Evolutionary conservation across 345 rosid genomes (phyloP).

Genomic region (Euclidium syriacum): DNA sequence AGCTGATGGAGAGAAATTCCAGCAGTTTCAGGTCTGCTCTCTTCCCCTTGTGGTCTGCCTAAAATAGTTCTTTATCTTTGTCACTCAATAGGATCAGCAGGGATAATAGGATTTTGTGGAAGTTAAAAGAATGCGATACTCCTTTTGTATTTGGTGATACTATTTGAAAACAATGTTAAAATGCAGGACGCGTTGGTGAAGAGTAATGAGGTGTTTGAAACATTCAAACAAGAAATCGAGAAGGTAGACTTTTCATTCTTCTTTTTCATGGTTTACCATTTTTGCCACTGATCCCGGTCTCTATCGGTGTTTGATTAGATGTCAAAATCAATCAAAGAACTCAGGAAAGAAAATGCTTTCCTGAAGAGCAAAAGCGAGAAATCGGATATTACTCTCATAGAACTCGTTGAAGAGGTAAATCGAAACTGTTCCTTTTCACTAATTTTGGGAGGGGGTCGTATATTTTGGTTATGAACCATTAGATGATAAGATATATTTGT

Average conservation of each 20-base stretch:
- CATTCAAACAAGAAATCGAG: slow-evolving; percentile 92
- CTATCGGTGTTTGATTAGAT: slow-evolving; percentile 39
- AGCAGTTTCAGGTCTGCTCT: slow-evolving; percentile 75
- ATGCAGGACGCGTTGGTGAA: slow-evolving; percentile 82
- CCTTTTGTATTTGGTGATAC: not conserved
- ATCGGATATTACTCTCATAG: slow-evolving; percentile 65
- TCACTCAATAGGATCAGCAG: not conserved
- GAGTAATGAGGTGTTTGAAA: slow-evolving; percentile 93
- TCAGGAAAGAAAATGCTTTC: slow-evolving; percentile 77
- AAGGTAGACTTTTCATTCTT: slow-evolving; percentile 48
- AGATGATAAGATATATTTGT: too few relatives aligned
- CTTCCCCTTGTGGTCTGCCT: not conserved
- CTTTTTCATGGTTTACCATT: not conserved
- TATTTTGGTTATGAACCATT: not conserved
- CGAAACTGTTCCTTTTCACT: not conserved
- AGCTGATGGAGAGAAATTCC: slow-evolving; percentile 92
- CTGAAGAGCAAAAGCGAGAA: slow-evolving; percentile 85
- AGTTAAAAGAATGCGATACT: not conserved
- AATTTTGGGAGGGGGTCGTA: not conserved
- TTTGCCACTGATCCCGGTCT: not conserved
- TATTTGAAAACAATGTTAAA: not conserved
- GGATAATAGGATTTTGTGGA: not conserved
- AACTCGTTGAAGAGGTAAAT: slow-evolving; percentile 88
- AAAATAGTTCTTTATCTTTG: not conserved
- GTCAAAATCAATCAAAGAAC: slow-evolving; percentile 87